Conservation (phyloP, 208 protist species). For the Leishmania turanica region DNA sequence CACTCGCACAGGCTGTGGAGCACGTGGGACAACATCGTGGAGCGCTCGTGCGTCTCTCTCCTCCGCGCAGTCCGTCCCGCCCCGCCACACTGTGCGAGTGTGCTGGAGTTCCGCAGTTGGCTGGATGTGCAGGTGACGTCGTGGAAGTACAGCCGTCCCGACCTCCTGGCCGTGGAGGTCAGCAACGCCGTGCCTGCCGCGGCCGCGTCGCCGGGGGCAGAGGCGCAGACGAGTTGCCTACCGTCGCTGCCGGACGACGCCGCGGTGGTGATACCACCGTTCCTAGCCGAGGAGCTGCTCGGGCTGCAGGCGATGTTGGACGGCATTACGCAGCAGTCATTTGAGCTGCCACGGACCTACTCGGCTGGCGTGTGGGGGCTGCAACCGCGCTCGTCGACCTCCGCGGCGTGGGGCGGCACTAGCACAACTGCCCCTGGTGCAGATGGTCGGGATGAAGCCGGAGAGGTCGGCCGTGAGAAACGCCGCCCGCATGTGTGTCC, state of each 20-base stretch:
- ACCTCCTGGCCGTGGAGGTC: constrained; percentile 15
- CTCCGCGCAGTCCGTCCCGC: constrained; percentile 56
- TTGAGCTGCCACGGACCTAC: constrained; percentile 33
- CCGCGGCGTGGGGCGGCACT: constrained; percentile 5
- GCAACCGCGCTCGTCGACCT: constrained; percentile 1
- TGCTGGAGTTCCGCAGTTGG: constrained; percentile 84
- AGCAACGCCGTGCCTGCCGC: not conserved
- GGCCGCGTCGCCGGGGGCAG: not conserved
- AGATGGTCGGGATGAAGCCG: not conserved
- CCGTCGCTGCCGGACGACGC: constrained; percentile 33
- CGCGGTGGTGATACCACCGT: constrained; percentile 59
- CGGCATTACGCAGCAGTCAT: constrained; percentile 75
- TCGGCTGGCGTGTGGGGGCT: constrained; percentile 19
- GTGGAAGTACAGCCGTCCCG: constrained; percentile 70
- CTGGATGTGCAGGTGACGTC: constrained; percentile 63
- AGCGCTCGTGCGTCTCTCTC: constrained; percentile 67
- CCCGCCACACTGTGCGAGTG: constrained; percentile 50
- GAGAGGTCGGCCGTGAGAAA: not conserved
- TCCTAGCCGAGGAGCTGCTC: constrained; percentile 76
- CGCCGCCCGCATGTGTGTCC: constrained; percentile 1
- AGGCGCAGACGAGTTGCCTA: constrained; percentile 8
- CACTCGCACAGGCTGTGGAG: constrained; percentile 94
- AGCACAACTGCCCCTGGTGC: not conserved
- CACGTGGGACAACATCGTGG: constrained; percentile 79
- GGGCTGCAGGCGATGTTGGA: constrained; percentile 65